Conservation (phyloP, 2,329 filamentous ascomycete species). For the Neofusicoccum parvum region DNA sequence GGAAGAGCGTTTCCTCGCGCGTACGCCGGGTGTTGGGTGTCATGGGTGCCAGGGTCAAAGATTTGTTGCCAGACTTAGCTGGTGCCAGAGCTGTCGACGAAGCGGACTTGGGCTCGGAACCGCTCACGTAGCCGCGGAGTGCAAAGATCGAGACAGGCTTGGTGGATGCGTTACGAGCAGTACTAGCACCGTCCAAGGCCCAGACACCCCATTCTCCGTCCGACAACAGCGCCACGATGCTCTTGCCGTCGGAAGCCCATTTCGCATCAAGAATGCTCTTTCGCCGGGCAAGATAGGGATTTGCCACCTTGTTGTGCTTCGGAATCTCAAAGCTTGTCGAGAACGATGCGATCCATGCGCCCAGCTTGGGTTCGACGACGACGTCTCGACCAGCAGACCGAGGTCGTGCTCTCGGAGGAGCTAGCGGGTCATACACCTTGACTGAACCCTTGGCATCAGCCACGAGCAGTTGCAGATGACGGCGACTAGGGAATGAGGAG, state of each 20-base stretch:
- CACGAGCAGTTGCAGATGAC: slow-evolving; percentile 59
- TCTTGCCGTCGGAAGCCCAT: slow-evolving; percentile 50
- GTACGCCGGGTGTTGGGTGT: slow-evolving; percentile 54
- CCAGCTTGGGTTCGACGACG: slow-evolving; percentile 19
- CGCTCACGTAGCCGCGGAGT: slow-evolving; percentile 38
- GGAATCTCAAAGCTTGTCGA: slow-evolving; percentile 35
- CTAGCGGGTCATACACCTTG: slow-evolving; percentile 60
- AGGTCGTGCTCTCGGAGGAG: slow-evolving; percentile 32
- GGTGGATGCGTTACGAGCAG: slow-evolving; percentile 29
- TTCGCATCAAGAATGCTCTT: slow-evolving; percentile 53
- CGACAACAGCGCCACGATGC: slow-evolving; percentile 49
- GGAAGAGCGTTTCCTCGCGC: slow-evolving; percentile 49
- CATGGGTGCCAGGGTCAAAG: slow-evolving; percentile 49
- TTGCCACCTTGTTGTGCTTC: slow-evolving; percentile 30
- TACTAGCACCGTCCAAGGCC: slow-evolving; percentile 44
- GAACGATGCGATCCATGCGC: slow-evolving; percentile 37
- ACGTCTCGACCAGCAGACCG: slow-evolving; percentile 24
- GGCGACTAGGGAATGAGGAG: slow-evolving; percentile 53
- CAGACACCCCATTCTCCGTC: slow-evolving; percentile 59
- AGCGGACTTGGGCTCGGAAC: slow-evolving; percentile 27
- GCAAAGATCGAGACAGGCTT: slow-evolving; percentile 33
- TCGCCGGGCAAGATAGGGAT: slow-evolving; percentile 39
- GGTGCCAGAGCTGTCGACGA: slow-evolving; percentile 8
- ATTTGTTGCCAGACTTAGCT: slow-evolving; percentile 34
- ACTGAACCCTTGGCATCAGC: slow-evolving; percentile 57